Percentiles rank a stretch among this genome's conserved stretches.
Conservation (phyloP, 108 stramenopile species). For the Skeletonema grethae region DNA sequence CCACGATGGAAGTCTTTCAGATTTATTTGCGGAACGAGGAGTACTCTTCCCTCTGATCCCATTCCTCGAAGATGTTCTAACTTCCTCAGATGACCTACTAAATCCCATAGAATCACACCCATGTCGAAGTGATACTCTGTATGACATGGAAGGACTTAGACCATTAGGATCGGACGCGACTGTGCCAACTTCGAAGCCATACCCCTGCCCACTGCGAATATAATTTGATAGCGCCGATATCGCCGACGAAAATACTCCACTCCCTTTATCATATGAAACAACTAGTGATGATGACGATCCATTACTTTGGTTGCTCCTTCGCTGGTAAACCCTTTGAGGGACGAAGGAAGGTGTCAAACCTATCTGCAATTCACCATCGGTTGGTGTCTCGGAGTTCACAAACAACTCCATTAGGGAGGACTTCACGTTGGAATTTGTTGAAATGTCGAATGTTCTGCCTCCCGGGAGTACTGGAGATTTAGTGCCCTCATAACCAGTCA, state of each 20-base stretch:
- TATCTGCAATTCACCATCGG: conserved; percentile 68
- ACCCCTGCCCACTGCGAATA: conserved; percentile 42
- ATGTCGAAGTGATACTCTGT: conserved; percentile 38
- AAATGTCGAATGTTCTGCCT: conserved; percentile 76
- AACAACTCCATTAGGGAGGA: conserved; percentile 54
- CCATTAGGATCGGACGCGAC: conserved; percentile 13
- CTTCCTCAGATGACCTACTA: conserved; percentile 64
- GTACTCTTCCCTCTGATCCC: conserved; percentile 9
- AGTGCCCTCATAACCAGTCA: conserved; percentile 38
- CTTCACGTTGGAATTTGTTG: conserved; percentile 21
- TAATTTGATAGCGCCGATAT: conserved; percentile 40
- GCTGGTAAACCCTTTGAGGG: conserved; percentile 23
- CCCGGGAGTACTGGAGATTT: conserved; percentile 62
- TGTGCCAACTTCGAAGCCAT: conserved; percentile 28
- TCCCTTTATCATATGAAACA: conserved; percentile 25
- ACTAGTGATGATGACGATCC: conserved; percentile 33
- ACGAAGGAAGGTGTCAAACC: conserved; percentile 65
- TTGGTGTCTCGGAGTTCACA: conserved; percentile 75
- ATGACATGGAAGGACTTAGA: conserved; percentile 28
- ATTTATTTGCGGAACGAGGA: conserved; percentile 27
- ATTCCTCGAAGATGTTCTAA: background rate
- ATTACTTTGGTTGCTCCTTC: background rate
- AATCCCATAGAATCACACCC: conserved; percentile 65
- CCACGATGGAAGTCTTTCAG: conserved; percentile 74
- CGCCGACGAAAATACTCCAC: conserved; percentile 44